A percentile compares a stretch with the other conserved stretches of the same genome.
These are phyloP conservation scores for Aspergillus awamori DNA, from an alignment of 2,329 filamentous ascomycete genomes.

Conservation along the genomic window DNA sequence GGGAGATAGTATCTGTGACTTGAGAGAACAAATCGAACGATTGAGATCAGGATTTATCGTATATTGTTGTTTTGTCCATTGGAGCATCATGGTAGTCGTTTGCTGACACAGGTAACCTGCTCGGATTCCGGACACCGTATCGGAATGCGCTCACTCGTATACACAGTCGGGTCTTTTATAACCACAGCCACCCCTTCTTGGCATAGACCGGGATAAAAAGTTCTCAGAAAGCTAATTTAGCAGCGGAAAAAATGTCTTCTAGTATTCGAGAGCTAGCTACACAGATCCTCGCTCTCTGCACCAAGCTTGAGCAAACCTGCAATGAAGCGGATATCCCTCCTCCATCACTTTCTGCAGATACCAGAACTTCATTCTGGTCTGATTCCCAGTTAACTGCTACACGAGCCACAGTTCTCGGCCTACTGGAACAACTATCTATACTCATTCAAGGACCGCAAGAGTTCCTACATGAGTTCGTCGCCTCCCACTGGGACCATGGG, in stretches of 20 bases:
- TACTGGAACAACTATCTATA: neutral
- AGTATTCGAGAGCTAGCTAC: neutral
- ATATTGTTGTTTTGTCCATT: too few species aligned
- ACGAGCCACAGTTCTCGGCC: neutral
- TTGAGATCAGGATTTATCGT: too few species aligned
- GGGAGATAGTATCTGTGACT: too few species aligned
- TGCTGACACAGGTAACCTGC: neutral
- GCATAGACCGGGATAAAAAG: too few species aligned
- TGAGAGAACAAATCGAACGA: too few species aligned
- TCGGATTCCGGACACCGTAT: conserved; percentile 3
- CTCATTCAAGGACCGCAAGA: neutral
- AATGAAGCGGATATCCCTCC: neutral
- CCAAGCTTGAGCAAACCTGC: neutral
- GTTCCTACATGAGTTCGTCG: neutral
- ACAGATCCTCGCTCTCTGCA: neutral
- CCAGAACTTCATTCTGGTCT: neutral
- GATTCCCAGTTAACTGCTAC: neutral
- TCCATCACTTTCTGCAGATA: neutral
- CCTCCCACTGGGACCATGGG: conserved; percentile 1
- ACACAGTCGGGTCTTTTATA: too few species aligned
- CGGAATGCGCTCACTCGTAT: neutral
- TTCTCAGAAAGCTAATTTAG: too few species aligned
- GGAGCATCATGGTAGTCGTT: neutral
- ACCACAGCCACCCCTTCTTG: too few species aligned
- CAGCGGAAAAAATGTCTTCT: neutral